A percentile compares a stretch with the other conserved stretches of the same genome.
phyloP scores from a whole-genome alignment of 2,329 filamentous ascomycete genomes.

The Paracoccidioides lutzii region DNA sequence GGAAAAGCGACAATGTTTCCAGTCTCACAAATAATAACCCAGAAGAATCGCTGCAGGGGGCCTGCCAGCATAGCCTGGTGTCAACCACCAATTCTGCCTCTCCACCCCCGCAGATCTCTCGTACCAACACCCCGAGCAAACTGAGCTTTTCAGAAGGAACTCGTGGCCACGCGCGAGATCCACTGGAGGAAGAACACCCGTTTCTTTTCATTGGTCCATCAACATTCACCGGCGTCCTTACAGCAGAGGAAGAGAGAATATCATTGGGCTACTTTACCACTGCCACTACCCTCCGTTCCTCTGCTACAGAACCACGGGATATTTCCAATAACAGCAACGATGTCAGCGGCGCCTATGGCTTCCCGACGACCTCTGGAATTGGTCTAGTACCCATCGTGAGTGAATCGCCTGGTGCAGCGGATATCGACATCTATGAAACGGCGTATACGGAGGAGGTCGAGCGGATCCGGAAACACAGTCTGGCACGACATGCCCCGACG shows the following conservation, averaged over 20 bases:
- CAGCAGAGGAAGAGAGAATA: constrained; percentile 30
- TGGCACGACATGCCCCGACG: constrained; percentile 26
- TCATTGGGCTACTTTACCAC: neutral
- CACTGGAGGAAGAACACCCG: constrained; percentile 50
- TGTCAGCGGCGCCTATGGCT: neutral
- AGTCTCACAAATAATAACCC: neutral
- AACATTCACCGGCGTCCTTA: constrained; percentile 30
- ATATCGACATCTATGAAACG: constrained; percentile 77
- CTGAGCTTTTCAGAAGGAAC: constrained; percentile 34
- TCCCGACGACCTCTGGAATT: neutral
- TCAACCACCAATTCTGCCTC: constrained; percentile 19
- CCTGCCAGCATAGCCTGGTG: neutral
- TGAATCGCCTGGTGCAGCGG: constrained; percentile 72
- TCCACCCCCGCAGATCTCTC: constrained; percentile 17
- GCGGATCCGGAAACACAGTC: constrained; percentile 46
- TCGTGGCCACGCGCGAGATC: constrained; percentile 51
- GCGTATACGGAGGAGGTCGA: constrained; percentile 76
- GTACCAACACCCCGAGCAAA: constrained; percentile 21
- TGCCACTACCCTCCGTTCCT: neutral
- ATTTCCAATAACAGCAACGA: neutral
- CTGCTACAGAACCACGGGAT: neutral
- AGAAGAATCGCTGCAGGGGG: neutral
- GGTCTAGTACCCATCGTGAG: constrained; percentile 20
- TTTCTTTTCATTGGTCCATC: constrained; percentile 65
- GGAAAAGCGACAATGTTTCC: neutral